Evolutionary conservation across 2,329 filamentous ascomycete species (phyloP), one percentile per base, ranked within the genome.

Genomic region (Phyllosticta capitalensis): DNA sequence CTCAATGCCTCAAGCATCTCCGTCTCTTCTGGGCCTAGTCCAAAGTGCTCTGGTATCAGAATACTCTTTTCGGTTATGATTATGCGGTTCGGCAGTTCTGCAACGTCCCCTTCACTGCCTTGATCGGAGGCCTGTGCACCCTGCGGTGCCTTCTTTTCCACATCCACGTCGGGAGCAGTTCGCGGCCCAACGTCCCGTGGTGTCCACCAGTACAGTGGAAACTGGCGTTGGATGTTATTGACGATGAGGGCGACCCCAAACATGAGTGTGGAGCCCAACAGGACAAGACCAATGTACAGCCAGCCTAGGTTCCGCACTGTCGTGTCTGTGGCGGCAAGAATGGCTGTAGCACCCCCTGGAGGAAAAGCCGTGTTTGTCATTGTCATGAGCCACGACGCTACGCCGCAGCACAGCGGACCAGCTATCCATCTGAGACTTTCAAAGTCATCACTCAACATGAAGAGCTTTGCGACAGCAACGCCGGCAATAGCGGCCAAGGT

Each of bases 161-260:
- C n/a, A n/a, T 55, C 55, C 6, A n/a, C 38, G 22, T 55, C 45
- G 3, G 12, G 10, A n/a, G 52, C 63, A 21, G 62, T 64, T 49
- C 63, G 64, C 45, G 57, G 64, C 9, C 71, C 68, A 7, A 75
- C 62, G 21, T 75, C 69, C 33, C 68, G 55, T 2, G 74, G 70
- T n/a, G 75, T 76, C 77, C 76, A 79, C 78, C 78, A 80, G 58
- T 74, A 79, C 1, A 75, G 58, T 0, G 78, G 78, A 62, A 77
- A 80, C 59, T 73, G 72, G 26, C 78, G 66, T 55, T 76, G 67
- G 9, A 78, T 69, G 61, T 80, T 79, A 63, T 79, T 79, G 61
- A 76, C 66, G 5, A 76, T 55, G 6, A 75, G 66, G 0, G 74
- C 76, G 1, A 78, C 73, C 0, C 65, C 26, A 2, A 77, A 54